A percentile compares a stretch with the other conserved stretches of the same genome.
Conservation (phyloP, 305 asterid genomes). For the Fraxinus latifolia region DNA sequence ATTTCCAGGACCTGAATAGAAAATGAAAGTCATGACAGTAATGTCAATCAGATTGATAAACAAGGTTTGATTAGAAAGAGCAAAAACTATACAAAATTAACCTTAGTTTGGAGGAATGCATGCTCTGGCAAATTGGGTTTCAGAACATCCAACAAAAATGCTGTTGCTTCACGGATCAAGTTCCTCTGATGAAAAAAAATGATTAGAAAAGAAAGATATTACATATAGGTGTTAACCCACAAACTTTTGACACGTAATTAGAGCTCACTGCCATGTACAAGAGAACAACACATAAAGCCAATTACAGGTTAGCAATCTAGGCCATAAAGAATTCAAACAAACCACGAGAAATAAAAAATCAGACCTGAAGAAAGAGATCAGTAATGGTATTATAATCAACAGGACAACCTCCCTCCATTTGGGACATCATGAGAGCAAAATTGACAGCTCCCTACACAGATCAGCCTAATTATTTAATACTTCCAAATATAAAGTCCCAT, state of each 20-base stretch:
- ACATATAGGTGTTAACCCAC: slow-evolving; percentile 5
- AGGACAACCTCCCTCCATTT: slow-evolving; percentile 99
- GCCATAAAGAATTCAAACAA: slow-evolving; percentile 4
- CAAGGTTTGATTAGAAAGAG: background rate
- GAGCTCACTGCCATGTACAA: slow-evolving; percentile 10
- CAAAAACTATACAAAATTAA: slow-evolving; percentile 26
- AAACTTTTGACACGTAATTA: background rate
- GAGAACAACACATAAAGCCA: slow-evolving; percentile 2
- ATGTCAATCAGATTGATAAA: background rate
- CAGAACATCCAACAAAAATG: slow-evolving; percentile 94
- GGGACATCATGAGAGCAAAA: slow-evolving; percentile 99
- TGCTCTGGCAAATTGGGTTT: slow-evolving; percentile 98
- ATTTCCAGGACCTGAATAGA: slow-evolving; percentile 81
- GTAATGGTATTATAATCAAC: slow-evolving; percentile 97
- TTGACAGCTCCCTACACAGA: slow-evolving; percentile 94
- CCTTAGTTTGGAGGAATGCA: slow-evolving; percentile 93
- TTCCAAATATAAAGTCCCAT: slow-evolving; percentile 4
- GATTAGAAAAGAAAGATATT: slow-evolving; percentile 13
- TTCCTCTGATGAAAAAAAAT: slow-evolving; percentile 61
- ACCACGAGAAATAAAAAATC: slow-evolving; percentile 13
- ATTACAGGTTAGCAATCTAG: background rate
- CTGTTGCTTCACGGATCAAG: slow-evolving; percentile 99
- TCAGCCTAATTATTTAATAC: slow-evolving; percentile 18
- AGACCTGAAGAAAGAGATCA: slow-evolving; percentile 97
- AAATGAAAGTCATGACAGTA: slow-evolving; percentile 24